Percentiles rank a stretch among this genome's conserved stretches.
Evolutionary conservation across 768 basidiomycete species (phyloP).

Genomic region (Russula sp.): DNA sequence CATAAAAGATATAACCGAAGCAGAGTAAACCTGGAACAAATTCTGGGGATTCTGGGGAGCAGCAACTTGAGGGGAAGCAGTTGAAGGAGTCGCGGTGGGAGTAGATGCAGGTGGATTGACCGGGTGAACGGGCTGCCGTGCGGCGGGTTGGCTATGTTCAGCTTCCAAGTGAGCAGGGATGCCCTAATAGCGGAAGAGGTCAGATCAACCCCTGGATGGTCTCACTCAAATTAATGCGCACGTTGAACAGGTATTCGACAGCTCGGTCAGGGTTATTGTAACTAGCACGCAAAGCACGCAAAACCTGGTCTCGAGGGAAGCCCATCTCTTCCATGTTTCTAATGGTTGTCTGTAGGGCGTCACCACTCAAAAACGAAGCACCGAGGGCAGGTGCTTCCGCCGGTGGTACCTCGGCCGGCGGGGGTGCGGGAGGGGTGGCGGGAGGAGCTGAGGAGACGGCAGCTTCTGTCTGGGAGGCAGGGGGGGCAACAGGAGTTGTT

Average conservation of each 20-base stretch:
- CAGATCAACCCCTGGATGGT: conserved; percentile 12
- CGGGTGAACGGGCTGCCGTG: conserved; percentile 30
- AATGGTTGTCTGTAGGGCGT: conserved; percentile 69
- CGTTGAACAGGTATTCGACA: conserved; percentile 95
- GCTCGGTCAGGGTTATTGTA: conserved; percentile 98
- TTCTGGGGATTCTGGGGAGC: conserved; percentile 78
- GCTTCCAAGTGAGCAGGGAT: conserved; percentile 67
- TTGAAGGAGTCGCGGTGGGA: conserved; percentile 33
- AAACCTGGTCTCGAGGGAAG: conserved; percentile 78
- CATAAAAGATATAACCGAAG: not conserved
- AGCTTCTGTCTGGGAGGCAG: conserved; percentile 32
- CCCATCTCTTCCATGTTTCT: conserved; percentile 92
- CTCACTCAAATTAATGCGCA: conserved; percentile 35
- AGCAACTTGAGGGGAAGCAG: conserved; percentile 32
- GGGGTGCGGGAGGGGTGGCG: conserved; percentile 29
- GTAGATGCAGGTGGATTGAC: conserved; percentile 24
- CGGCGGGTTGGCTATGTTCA: conserved; percentile 38
- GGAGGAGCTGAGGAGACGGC: conserved; percentile 31
- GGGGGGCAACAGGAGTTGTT: conserved; percentile 32
- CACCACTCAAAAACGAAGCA: conserved; percentile 71
- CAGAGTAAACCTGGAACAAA: conserved; percentile 67
- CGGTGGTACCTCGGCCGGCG: conserved; percentile 22
- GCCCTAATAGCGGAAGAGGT: conserved; percentile 43
- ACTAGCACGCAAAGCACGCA: conserved; percentile 82
- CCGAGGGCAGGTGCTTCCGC: conserved; percentile 33